Evolutionary conservation across 1,284 basidiomycete species (phyloP), one percentile per base, ranked within the genome.

Genomic region (Moniliophthora roreri): DNA sequence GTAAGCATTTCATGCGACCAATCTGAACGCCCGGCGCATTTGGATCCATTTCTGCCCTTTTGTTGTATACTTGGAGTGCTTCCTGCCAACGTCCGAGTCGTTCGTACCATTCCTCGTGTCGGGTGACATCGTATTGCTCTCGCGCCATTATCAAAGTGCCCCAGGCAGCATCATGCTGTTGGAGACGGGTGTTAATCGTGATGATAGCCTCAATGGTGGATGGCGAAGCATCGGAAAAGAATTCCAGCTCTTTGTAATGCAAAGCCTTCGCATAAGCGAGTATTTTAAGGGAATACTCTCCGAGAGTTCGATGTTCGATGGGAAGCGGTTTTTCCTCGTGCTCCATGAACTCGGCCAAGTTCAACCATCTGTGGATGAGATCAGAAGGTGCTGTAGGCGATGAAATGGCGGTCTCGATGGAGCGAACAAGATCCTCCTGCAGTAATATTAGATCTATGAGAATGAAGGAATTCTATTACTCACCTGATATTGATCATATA

Each of bases 261-360:
- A 99, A 78, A 0, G 97, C 96, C 68, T 99, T 99, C 11, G 97
- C 97, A 63, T 96, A 98, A 1, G 95, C 95, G 69, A 95, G 91
- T 71, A 93, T 95, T 60, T 91, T 91, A 73, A 93, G 85, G 0
- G 97, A 92, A 65, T 96, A 94, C 67, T 96, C 93, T 50, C 97
- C 97, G 4, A 99, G 82, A 11, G 92, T 91, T 48, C 92, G 85
- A 59, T 96, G 89, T 62, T 98, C 94, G 61, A 99, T 98, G 0
- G 95, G 94, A 1, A 99, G 77, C 1, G 93, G 84, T 68, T 98
- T 98, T 69, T 99, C 97, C 69, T 99, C 96, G 64, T 98, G 97
- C 71, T 99, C 97, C 93, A 99, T 98, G 69, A 99, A 99, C 69
- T 99, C 97, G 7, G 95, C 95, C n/a, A 99, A 79, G 69, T 95